Conservation (phyloP, 2,329 filamentous ascomycete genomes). For the Nigrospora osmanthi region DNA sequence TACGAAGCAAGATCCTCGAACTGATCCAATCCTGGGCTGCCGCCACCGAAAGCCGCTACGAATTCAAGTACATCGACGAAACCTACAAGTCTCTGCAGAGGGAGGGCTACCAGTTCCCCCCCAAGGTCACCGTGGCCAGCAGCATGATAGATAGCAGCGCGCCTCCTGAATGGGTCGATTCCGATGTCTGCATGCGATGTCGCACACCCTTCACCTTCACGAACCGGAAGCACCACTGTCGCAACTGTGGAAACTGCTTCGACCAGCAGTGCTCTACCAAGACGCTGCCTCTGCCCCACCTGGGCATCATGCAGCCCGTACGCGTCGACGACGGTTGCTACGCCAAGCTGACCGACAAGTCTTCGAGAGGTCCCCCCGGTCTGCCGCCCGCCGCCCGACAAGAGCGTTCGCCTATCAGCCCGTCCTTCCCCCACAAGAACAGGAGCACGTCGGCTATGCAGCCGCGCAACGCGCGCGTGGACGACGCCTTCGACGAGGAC, state of each 20-base stretch:
- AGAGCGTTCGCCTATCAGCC: constrained; percentile 38
- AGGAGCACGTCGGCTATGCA: constrained; percentile 69
- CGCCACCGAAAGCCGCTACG: constrained; percentile 77
- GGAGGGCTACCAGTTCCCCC: constrained; percentile 86
- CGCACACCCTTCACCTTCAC: constrained; percentile 94
- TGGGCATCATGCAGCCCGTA: constrained; percentile 86
- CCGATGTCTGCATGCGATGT: constrained; percentile 97
- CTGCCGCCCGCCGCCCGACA: constrained; percentile 25
- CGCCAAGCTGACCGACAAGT: constrained; percentile 75
- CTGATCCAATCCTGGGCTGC: constrained; percentile 90
- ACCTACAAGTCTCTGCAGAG: constrained; percentile 75
- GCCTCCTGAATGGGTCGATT: constrained; percentile 96
- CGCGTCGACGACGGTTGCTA: constrained; percentile 96
- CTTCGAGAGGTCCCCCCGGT: constrained; percentile 30
- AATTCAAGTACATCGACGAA: constrained; percentile 79
- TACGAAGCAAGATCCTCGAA: constrained; percentile 85
- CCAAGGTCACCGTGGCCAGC: constrained; percentile 77
- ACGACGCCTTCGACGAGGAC: constrained; percentile 91
- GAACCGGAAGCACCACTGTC: constrained; percentile 95
- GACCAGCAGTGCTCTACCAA: constrained; percentile 93
- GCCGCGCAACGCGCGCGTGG: constrained; percentile 78
- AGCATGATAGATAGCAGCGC: constrained; percentile 98
- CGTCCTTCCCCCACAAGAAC: constrained; percentile 48
- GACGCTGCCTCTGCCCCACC: constrained; percentile 76
- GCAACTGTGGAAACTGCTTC: constrained; percentile 97